These are phyloP conservation scores for Trichoderma arundinaceum DNA, from an alignment of 2,329 filamentous ascomycete species.

Conservation along the genomic window DNA sequence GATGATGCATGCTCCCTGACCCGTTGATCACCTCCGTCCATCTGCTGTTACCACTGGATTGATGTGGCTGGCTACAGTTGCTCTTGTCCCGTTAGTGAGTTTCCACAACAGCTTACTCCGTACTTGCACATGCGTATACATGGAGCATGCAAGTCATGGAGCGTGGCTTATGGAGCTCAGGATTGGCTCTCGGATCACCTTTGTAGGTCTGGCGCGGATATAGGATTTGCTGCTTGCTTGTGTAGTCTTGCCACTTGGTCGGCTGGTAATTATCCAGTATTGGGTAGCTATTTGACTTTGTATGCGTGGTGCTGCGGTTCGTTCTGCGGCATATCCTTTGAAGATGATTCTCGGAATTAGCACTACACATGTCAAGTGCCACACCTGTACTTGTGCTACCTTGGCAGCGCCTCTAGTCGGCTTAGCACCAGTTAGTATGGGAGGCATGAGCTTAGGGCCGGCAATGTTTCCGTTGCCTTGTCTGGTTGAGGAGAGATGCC, in stretches of 20 bases:
- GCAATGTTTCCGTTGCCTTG: conserved; percentile 11
- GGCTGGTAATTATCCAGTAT: neutral
- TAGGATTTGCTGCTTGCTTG: neutral
- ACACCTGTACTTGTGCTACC: neutral
- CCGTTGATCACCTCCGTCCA: conserved; percentile 8
- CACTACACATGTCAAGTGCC: neutral
- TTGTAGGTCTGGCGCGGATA: conserved; percentile 8
- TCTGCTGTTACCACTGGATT: neutral
- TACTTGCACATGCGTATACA: conserved; percentile 19
- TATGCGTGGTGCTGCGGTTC: neutral
- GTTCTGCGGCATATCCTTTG: neutral
- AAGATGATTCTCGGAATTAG: neutral
- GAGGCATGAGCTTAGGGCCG: conserved; percentile 2
- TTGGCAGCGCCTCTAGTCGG: conserved; percentile 4
- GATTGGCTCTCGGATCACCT: conserved; percentile 19
- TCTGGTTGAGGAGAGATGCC: conserved; percentile 5
- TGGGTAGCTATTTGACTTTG: neutral
- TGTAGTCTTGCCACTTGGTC: neutral
- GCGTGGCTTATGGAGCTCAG: conserved; percentile 10
- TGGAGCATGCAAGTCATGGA: conserved; percentile 26
- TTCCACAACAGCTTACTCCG: conserved; percentile 23
- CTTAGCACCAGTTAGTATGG: neutral
- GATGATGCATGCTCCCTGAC: neutral
- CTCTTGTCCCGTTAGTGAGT: conserved; percentile 9
- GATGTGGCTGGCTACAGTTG: conserved; percentile 12